These are phyloP conservation scores for Pyricularia sp. DNA, from an alignment of 2,329 filamentous ascomycete species.

Conservation along the genomic window DNA sequence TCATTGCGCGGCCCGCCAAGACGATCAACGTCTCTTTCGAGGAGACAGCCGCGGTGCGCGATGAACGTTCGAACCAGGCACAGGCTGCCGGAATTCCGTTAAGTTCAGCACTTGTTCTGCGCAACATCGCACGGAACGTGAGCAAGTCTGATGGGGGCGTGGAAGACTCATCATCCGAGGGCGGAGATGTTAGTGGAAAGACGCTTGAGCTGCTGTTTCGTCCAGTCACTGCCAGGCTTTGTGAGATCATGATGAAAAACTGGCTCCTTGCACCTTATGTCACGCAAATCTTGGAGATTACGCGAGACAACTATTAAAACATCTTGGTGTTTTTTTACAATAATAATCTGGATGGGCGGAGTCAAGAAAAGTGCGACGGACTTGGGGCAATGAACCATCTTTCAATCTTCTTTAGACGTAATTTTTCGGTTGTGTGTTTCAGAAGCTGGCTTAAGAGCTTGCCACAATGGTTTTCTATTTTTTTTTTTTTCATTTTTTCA, in stretches of 20 bases:
- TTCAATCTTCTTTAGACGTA: too few relatives aligned
- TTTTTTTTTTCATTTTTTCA: too few relatives aligned
- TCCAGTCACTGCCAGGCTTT: conserved; percentile 53
- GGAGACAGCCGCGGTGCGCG: conserved; percentile 45
- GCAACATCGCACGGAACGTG: conserved; percentile 65
- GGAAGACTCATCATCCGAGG: conserved; percentile 8
- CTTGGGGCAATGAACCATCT: not conserved
- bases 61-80: conserved; percentile 48
- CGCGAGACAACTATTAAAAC: conserved; percentile 11
- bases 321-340: not conserved
- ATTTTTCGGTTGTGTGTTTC: not conserved
- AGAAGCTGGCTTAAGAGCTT: not conserved
- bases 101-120: conserved; percentile 65
- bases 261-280: conserved; percentile 37
- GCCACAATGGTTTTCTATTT: not conserved
- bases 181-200: conserved; percentile 30
- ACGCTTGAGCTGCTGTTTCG: conserved; percentile 63
- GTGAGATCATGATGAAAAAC: conserved; percentile 64
- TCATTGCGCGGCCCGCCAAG: conserved; percentile 42
- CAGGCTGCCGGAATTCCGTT: conserved; percentile 72
- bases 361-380: not conserved
- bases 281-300: conserved; percentile 21
- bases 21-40: conserved; percentile 45
- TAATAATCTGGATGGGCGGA: not conserved
- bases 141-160: conserved; percentile 3